A percentile compares a stretch with the other conserved stretches of the same genome.
Evolutionary conservation across 805 yeast genomes (phyloP).

Genomic region (Tetrapisispora namnaoensis): DNA sequence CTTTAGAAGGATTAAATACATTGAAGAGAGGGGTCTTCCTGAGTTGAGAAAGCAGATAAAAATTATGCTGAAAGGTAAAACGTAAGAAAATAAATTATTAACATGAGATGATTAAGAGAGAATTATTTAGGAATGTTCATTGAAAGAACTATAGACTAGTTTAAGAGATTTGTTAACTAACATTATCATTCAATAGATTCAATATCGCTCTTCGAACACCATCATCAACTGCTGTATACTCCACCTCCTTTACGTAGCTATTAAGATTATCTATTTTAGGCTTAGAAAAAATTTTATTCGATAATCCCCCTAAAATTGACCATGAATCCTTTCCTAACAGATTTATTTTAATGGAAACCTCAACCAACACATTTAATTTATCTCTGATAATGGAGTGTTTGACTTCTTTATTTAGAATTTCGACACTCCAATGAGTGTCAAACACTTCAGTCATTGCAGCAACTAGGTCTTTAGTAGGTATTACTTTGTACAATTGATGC

Average conservation of each 20-base stretch:
- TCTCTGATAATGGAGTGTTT: background rate
- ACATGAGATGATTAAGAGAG: background rate
- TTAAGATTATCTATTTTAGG: constrained; percentile 34
- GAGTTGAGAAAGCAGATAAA: constrained; percentile 4
- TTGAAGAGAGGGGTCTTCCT: constrained; percentile 18
- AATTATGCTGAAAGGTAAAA: background rate
- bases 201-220: constrained; percentile 52
- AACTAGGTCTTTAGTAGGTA: constrained; percentile 30
- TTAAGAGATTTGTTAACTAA: background rate
- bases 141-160: too few species aligned
- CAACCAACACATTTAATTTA: constrained; percentile 23
- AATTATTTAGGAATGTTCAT: background rate
- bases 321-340: constrained; percentile 64
- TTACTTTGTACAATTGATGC: constrained; percentile 20
- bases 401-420: background rate
- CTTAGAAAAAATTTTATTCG: background rate
- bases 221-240: constrained; percentile 75
- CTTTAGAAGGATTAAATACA: constrained; percentile 14
- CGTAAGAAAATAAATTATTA: background rate
- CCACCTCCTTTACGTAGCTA: constrained; percentile 54
- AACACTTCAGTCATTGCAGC: constrained; percentile 41
- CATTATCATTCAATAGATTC: background rate
- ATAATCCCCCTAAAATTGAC: constrained; percentile 60
- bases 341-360: constrained; percentile 50
- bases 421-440: constrained; percentile 24